phyloP scores from a whole-genome alignment of 768 basidiomycete genomes.

The Macrolepiota fuliginosa region DNA sequence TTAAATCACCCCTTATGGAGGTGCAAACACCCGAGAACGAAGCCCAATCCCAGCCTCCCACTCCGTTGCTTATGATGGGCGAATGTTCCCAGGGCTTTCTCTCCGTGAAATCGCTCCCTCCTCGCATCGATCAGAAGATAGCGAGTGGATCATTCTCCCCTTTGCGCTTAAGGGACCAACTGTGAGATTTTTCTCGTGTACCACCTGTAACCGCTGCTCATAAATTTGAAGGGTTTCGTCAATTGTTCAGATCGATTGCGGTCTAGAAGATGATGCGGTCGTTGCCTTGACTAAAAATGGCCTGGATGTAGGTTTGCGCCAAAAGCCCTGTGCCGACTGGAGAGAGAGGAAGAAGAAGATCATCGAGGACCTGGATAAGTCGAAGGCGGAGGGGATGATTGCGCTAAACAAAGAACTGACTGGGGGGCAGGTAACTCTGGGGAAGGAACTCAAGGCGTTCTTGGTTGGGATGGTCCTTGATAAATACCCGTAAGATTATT shows the following conservation, averaged over 20 bases:
- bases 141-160: not conserved
- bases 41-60: not conserved
- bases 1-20: not conserved
- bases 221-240: not conserved
- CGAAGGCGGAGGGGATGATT: not conserved
- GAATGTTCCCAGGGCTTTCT: constrained; percentile 1
- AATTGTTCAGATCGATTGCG: constrained; percentile 1
- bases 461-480: not conserved
- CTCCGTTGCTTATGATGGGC: not conserved
- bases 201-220: not conserved
- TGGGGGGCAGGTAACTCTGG: not conserved
- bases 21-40: not conserved
- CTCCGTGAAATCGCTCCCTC: not conserved
- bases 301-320: not conserved
- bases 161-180: not conserved
- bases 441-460: constrained; percentile 2
- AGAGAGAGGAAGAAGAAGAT: not conserved
- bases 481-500: not conserved
- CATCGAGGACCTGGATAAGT: not conserved
- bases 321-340: not conserved
- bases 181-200: not conserved
- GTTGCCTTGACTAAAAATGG: not conserved
- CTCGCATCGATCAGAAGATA: not conserved
- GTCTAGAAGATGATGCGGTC: constrained; percentile 1
- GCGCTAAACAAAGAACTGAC: not conserved